Percentiles rank a stretch among this genome's conserved stretches.
phyloP scores from a whole-genome alignment of 345 rosid species.

The thale cress (Arabidopsis thaliana) region DNA sequence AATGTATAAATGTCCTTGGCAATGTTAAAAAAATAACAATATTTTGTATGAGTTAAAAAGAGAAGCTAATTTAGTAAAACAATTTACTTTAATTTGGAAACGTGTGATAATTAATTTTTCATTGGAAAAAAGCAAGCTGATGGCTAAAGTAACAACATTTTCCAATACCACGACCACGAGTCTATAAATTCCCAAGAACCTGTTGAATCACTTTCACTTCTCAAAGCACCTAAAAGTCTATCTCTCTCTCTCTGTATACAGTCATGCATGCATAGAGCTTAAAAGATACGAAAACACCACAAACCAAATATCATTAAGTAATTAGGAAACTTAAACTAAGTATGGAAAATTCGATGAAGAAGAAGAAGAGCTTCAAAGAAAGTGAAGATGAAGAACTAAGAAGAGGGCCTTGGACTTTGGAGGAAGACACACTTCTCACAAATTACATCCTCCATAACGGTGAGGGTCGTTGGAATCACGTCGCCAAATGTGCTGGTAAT shows the following conservation, averaged over 20 bases:
- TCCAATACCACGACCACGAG: slow-evolving; percentile 34
- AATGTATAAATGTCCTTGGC: no score
- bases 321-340: neutral
- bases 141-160: slow-evolving; percentile 40
- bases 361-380: slow-evolving; percentile 46
- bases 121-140: slow-evolving; percentile 32
- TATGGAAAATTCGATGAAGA: slow-evolving; percentile 47
- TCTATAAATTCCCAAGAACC: slow-evolving; percentile 42
- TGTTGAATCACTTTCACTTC: slow-evolving; percentile 40
- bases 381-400: slow-evolving; percentile 53
- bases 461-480: slow-evolving; percentile 89
- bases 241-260: neutral
- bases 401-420: slow-evolving; percentile 88
- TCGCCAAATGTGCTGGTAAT: slow-evolving; percentile 84
- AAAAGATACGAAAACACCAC: slow-evolving; percentile 10
- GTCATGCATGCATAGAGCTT: slow-evolving; percentile 35
- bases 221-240: slow-evolving; percentile 32
- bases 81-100: neutral
- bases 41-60: neutral
- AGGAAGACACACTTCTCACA: slow-evolving; percentile 77
- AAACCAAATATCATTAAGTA: neutral
- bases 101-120: slow-evolving; percentile 12
- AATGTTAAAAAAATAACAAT: no score
- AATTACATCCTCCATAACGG: slow-evolving; percentile 75
- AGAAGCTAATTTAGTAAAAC: neutral